Evolutionary conservation across 345 rosid species (phyloP).

Genomic region (Microcos paniculata): DNA sequence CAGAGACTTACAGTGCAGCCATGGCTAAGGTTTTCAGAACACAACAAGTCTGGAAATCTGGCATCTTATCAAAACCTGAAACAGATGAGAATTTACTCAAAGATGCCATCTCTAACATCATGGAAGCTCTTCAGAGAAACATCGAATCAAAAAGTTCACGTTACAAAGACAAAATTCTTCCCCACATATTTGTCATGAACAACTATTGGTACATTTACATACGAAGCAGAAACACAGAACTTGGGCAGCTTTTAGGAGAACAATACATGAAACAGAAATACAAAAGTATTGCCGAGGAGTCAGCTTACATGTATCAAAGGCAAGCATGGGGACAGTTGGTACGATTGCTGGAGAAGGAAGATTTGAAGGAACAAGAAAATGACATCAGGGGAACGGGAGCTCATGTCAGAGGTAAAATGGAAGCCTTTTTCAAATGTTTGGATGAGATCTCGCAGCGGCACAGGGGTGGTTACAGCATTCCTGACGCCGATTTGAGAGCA

Average conservation of each 20-base stretch:
- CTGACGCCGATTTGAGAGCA: slow-evolving; percentile 51
- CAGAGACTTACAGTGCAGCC: slow-evolving; percentile 40
- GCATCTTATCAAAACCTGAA: slow-evolving; percentile 50
- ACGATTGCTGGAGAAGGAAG: slow-evolving; percentile 37
- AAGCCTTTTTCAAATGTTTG: slow-evolving; percentile 40
- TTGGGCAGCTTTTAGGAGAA: slow-evolving; percentile 51
- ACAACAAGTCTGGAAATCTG: slow-evolving; percentile 60
- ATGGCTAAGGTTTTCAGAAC: slow-evolving; percentile 59
- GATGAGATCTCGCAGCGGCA: slow-evolving; percentile 45
- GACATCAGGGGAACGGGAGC: neutral
- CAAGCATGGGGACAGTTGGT: slow-evolving; percentile 53
- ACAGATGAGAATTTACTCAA: slow-evolving; percentile 41
- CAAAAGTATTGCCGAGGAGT: slow-evolving; percentile 57
- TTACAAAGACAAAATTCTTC: slow-evolving; percentile 47
- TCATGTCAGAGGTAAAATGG: slow-evolving; percentile 33
- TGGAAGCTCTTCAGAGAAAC: slow-evolving; percentile 65
- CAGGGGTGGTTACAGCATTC: slow-evolving; percentile 30
- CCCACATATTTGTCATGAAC: slow-evolving; percentile 55
- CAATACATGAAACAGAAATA: slow-evolving; percentile 40
- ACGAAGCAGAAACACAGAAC: slow-evolving; percentile 56
- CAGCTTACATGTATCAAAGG: slow-evolving; percentile 58
- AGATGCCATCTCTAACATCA: slow-evolving; percentile 46
- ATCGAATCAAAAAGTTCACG: slow-evolving; percentile 43
- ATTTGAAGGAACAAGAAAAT: slow-evolving; percentile 5
- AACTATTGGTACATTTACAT: slow-evolving; percentile 69